Base-by-base conservation (phyloP, 169 alveolate genomes). In the Cryptosporidium ryanae region DNA sequence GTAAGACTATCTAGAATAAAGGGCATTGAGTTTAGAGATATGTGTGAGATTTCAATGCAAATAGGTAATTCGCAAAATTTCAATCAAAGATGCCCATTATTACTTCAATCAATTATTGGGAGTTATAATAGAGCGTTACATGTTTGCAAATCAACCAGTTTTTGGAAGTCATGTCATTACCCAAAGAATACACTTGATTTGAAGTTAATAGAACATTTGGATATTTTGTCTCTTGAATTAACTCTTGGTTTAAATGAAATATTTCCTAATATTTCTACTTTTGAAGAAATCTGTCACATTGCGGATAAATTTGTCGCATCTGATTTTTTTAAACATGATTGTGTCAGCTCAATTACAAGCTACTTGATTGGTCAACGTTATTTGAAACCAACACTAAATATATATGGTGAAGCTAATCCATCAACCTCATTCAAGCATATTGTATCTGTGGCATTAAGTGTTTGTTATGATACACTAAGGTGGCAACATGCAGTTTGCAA, bases 11-110 rank as follows among this genome's bases (percentile, higher is more conserved):
- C 87, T 44, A 76, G 87, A 61, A 76, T 76, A 17, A 18, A 52
- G 17, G 87, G 87, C 3, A 67, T 76, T 61, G 87, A 76, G 27
- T 76, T 76, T 76, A 64, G 87, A 15, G 87, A 76, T 59, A 76
- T 76, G 87, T 76, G 87, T 25, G 87, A 76, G 25, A 63, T 76
- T 18, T 50, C 87, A 21, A 76, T 59, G n/a, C 87, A 55, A 34
- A 61, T 76, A 7, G 87, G 76, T 2, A 76, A 76, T 55, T 27
- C 87, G 15, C 87, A 31, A 59, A 70, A 76, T 43, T 76, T 76
- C 18, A 76, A 76, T 27, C 63, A 76, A 52, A 55, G 63, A n/a
- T 76, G 87, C 21, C 87, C 87, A 57, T 10, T 76, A n/a, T 27
- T 76, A 61, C 71, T 76, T 17, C 68, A 76, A 59, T 63, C 64